Percentiles rank a stretch among this genome's conserved stretches.
phyloP scores from a whole-genome alignment of 805 yeast genomes.

The Wickerhamiella kurtzmanii region DNA sequence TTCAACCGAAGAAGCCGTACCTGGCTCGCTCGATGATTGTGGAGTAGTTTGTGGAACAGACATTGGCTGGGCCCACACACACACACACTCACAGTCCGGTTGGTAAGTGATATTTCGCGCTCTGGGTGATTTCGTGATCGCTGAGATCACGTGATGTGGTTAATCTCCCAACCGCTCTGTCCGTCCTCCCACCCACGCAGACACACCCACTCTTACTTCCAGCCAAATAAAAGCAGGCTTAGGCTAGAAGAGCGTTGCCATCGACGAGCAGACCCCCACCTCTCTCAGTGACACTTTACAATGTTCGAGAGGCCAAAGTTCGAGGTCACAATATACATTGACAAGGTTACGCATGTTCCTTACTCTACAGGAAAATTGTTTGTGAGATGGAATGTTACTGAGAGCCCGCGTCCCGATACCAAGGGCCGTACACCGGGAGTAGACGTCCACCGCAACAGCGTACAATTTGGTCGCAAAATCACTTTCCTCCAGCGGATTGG shows the following conservation, averaged over 20 bases:
- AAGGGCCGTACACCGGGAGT: slow-evolving; percentile 35
- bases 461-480: slow-evolving; percentile 34
- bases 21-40: too few relatives aligned
- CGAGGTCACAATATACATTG: slow-evolving; percentile 41
- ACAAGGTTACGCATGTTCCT: slow-evolving; percentile 74
- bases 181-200: too few relatives aligned
- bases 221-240: too few relatives aligned
- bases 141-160: too few relatives aligned
- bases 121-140: too few relatives aligned
- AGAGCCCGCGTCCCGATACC: slow-evolving; percentile 33
- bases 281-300: neutral
- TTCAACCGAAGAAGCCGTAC: too few relatives aligned
- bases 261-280: neutral
- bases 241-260: neutral
- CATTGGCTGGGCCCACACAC: too few relatives aligned
- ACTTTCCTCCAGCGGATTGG: slow-evolving; percentile 31
- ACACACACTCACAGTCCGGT: too few relatives aligned
- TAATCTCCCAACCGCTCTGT: too few relatives aligned
- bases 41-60: too few relatives aligned
- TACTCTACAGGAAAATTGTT: slow-evolving; percentile 56
- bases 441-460: slow-evolving; percentile 39
- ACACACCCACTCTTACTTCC: too few relatives aligned
- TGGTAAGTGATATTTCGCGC: too few relatives aligned
- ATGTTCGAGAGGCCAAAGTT: slow-evolving; percentile 41
- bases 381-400: slow-evolving; percentile 50